phyloP scores from a whole-genome alignment of 1,139 yeast species.

The Hanseniaspora gamundiae region DNA sequence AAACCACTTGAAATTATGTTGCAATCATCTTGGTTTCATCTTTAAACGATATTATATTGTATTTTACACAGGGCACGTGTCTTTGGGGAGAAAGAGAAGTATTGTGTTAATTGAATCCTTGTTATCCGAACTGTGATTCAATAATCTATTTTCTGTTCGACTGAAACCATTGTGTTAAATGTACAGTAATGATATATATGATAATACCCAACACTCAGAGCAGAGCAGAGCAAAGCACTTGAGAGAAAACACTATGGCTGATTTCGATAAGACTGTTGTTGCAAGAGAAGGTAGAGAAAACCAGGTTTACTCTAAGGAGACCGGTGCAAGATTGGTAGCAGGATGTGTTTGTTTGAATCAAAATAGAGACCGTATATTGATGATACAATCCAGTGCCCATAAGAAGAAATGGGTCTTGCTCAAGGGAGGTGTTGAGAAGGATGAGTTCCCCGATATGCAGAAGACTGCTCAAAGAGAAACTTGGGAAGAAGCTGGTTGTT shows the following conservation, averaged over 20 bases:
- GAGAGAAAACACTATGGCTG: constrained; percentile 19
- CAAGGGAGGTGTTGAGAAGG: constrained; percentile 89
- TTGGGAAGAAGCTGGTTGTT: constrained; percentile 96
- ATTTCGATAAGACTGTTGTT: constrained; percentile 17
- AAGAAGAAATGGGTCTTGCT: constrained; percentile 72
- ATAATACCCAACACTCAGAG: too few species aligned
- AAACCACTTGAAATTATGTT: too few species aligned
- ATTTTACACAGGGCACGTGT: too few species aligned
- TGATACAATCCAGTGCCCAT: constrained; percentile 59
- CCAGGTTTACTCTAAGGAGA: constrained; percentile 37
- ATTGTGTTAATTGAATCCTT: too few species aligned
- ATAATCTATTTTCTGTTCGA: too few species aligned
- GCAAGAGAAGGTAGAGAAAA: constrained; percentile 23
- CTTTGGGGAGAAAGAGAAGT: too few species aligned
- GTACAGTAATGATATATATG: too few species aligned
- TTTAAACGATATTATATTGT: too few species aligned
- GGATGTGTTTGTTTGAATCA: constrained; percentile 71
- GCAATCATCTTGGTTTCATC: too few species aligned
- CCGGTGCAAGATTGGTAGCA: constrained; percentile 58
- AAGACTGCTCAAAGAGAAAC: constrained; percentile 71
- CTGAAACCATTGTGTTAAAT: too few species aligned
- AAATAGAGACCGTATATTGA: constrained; percentile 47
- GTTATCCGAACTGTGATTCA: too few species aligned
- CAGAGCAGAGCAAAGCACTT: too few species aligned
- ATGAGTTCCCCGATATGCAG: constrained; percentile 43